Evolutionary conservation across 306 rosid species (phyloP).

Genomic region (Cucurbita pepo): DNA sequence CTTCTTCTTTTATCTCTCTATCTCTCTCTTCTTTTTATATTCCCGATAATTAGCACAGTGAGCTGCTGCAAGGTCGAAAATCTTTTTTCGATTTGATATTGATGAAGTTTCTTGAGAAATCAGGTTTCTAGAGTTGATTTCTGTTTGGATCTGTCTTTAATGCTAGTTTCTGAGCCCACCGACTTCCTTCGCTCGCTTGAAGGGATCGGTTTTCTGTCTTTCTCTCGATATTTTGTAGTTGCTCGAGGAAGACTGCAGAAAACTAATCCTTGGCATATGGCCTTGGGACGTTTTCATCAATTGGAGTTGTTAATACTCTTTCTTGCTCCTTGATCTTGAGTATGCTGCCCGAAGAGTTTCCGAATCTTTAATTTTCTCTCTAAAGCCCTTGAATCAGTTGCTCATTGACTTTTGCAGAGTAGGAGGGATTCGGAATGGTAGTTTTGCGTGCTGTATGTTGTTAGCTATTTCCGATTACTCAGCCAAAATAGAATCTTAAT

Average conservation of each 20-base stretch:
- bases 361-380: neutral
- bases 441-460: neutral
- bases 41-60: neutral
- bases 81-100: neutral
- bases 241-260: neutral
- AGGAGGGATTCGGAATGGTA: neutral
- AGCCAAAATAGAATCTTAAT: neutral
- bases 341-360: neutral
- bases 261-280: neutral
- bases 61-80: neutral
- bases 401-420: neutral
- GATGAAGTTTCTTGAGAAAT: neutral
- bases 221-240: neutral
- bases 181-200: neutral
- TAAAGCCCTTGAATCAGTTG: neutral
- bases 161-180: neutral
- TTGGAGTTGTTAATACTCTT: neutral
- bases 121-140: neutral
- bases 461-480: neutral
- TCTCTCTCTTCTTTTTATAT: neutral
- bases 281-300: neutral
- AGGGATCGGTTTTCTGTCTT: neutral
- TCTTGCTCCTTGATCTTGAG: neutral
- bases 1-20: neutral
- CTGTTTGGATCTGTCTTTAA: slow-evolving; percentile 1